Evolutionary conservation across 2,329 filamentous ascomycete genomes (phyloP).

Genomic region (Aureobasidium sp.): DNA sequence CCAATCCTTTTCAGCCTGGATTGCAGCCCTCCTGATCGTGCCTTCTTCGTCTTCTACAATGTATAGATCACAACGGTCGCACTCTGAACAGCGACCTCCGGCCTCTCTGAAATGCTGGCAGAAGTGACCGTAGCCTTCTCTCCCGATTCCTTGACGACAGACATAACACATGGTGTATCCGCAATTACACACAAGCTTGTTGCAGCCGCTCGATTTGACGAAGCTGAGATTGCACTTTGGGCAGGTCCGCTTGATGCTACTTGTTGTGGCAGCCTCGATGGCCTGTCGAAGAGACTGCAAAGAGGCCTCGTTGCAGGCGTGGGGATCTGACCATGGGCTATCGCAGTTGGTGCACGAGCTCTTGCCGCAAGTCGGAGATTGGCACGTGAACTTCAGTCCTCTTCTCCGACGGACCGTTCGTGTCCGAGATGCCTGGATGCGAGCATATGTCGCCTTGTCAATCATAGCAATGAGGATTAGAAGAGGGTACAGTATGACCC

Average conservation of each 20-base stretch:
- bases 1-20: slow-evolving; percentile 38
- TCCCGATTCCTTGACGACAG: slow-evolving; percentile 59
- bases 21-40: slow-evolving; percentile 32
- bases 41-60: slow-evolving; percentile 39
- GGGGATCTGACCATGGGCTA: slow-evolving; percentile 79
- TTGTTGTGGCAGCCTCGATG: slow-evolving; percentile 86
- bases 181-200: slow-evolving; percentile 95
- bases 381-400: slow-evolving; percentile 71
- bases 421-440: slow-evolving; percentile 52
- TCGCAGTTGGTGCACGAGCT: slow-evolving; percentile 73
- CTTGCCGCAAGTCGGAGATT: slow-evolving; percentile 57
- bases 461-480: slow-evolving; percentile 26
- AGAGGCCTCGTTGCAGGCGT: slow-evolving; percentile 80
- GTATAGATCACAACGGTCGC: slow-evolving; percentile 51
- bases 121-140: slow-evolving; percentile 84
- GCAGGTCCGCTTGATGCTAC: slow-evolving; percentile 90
- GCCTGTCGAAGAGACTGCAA: slow-evolving; percentile 76
- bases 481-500: slow-evolving; percentile 37
- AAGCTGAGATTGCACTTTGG: slow-evolving; percentile 86
- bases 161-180: slow-evolving; percentile 98
- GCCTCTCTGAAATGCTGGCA: slow-evolving; percentile 90
- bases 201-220: slow-evolving; percentile 89
- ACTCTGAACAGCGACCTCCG: slow-evolving; percentile 67
- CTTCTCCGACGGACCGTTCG: slow-evolving; percentile 63
- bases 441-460: slow-evolving; percentile 24